Evolutionary conservation across 257 asterid species (phyloP).

Genomic region (Solanum pimpinellifolium): DNA sequence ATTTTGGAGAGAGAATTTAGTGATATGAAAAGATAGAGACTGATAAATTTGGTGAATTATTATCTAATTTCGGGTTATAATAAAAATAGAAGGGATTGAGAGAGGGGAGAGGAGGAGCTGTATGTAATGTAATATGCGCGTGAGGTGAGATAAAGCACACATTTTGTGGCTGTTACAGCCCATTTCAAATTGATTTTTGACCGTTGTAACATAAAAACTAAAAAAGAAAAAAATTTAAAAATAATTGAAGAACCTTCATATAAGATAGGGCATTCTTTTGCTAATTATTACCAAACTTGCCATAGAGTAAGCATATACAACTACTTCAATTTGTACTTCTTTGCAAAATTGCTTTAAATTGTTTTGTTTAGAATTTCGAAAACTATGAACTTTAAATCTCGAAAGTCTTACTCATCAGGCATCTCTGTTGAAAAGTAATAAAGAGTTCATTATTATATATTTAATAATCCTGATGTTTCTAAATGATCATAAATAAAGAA

Average conservation of each 20-base stretch:
- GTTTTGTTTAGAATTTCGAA: not conserved
- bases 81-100: not conserved
- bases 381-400: not conserved
- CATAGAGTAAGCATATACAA: not conserved
- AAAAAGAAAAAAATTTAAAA: not conserved
- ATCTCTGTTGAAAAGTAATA: not conserved
- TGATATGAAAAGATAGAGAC: slow-evolving; percentile 2
- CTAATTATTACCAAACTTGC: slow-evolving; percentile 3
- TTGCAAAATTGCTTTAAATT: not conserved
- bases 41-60: not conserved
- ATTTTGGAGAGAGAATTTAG: not conserved
- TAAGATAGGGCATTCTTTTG: not conserved
- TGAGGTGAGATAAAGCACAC: not conserved
- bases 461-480: not conserved
- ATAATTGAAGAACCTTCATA: not conserved
- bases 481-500: not conserved
- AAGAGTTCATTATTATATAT: not conserved
- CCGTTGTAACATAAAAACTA: slow-evolving; percentile 21
- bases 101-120: not conserved
- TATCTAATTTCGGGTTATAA: not conserved
- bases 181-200: slow-evolving; percentile 27
- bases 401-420: not conserved
- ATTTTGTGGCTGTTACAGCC: slow-evolving; percentile 47
- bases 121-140: not conserved
- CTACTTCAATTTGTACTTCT: not conserved